These are phyloP conservation scores for Ophiostoma piceae DNA, from an alignment of 2,329 filamentous ascomycete genomes.

Conservation along the genomic window DNA sequence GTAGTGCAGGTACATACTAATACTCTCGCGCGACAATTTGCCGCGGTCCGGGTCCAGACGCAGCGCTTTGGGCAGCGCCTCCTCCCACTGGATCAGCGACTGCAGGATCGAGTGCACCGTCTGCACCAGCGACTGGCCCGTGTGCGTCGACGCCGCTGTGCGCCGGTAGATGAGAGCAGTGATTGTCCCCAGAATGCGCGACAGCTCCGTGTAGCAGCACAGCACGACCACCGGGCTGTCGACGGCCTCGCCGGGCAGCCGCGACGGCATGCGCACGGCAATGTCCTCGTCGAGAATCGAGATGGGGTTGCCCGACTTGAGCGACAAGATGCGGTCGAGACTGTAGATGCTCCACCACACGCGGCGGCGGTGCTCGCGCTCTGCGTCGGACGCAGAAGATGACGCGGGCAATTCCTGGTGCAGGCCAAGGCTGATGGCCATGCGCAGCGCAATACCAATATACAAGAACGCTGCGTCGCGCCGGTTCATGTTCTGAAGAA, in stretches of 20 bases:
- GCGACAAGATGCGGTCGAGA: slow-evolving; percentile 48
- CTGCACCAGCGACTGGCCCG: slow-evolving; percentile 40
- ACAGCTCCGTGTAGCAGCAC: slow-evolving; percentile 48
- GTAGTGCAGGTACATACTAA: slow-evolving; percentile 49
- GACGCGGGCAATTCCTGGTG: slow-evolving; percentile 45
- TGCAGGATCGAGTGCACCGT: slow-evolving; percentile 48
- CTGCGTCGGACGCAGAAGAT: slow-evolving; percentile 33
- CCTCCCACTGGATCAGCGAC: slow-evolving; percentile 47
- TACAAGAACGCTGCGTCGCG: slow-evolving; percentile 52
- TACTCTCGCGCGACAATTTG: slow-evolving; percentile 32
- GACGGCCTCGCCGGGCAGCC: slow-evolving; percentile 37
- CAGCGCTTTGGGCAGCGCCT: slow-evolving; percentile 43
- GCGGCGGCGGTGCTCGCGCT: slow-evolving; percentile 46
- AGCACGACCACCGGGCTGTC: slow-evolving; percentile 46
- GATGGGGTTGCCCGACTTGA: slow-evolving; percentile 51
- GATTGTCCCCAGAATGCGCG: slow-evolving; percentile 48
- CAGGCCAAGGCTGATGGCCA: slow-evolving; percentile 53
- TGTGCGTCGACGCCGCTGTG: slow-evolving; percentile 28
- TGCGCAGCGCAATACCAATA: slow-evolving; percentile 49
- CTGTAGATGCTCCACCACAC: slow-evolving; percentile 56
- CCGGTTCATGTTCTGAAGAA: slow-evolving; percentile 53
- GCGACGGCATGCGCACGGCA: slow-evolving; percentile 38
- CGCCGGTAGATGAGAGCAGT: slow-evolving; percentile 45
- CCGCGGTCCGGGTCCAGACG: slow-evolving; percentile 44
- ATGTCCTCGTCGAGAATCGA: slow-evolving; percentile 53